These are phyloP conservation scores for Cylindrodendrum hubeiense DNA, from an alignment of 2,329 filamentous ascomycete genomes.

Conservation along the genomic window DNA sequence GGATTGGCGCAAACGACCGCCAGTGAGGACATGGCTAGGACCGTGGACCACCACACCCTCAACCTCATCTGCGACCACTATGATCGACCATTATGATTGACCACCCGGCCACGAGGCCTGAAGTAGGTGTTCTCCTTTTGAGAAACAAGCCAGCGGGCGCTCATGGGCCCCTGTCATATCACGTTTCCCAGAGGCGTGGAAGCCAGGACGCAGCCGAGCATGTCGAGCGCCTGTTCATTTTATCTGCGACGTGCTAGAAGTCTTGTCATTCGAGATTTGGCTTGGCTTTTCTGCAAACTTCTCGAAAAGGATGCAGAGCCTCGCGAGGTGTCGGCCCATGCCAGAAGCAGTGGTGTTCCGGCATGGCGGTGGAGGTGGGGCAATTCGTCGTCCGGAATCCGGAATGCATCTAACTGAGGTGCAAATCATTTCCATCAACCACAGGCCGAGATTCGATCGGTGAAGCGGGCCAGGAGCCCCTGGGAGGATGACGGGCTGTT, in stretches of 20 bases:
- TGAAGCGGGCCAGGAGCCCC: slow-evolving; percentile 35
- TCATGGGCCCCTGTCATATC: slow-evolving; percentile 24
- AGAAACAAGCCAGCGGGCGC: slow-evolving; percentile 32
- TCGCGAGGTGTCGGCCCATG: slow-evolving; percentile 24
- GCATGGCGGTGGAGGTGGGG: slow-evolving; percentile 25
- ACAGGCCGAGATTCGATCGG: slow-evolving; percentile 40
- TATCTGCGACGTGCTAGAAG: slow-evolving; percentile 41
- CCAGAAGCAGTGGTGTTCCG: slow-evolving; percentile 28
- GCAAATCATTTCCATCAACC: slow-evolving; percentile 45
- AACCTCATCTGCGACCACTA: not conserved
- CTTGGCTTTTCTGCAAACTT: slow-evolving; percentile 22
- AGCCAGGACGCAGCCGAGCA: slow-evolving; percentile 25
- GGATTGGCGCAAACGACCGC: slow-evolving; percentile 1
- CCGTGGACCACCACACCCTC: not conserved
- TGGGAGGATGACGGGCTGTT: slow-evolving; percentile 34
- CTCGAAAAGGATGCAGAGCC: slow-evolving; percentile 22
- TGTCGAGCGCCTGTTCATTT: slow-evolving; percentile 36
- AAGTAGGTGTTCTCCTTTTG: slow-evolving; percentile 29
- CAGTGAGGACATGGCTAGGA: not conserved
- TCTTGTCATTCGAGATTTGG: slow-evolving; percentile 28
- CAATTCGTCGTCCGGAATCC: slow-evolving; percentile 21
- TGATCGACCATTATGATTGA: slow-evolving; percentile 3
- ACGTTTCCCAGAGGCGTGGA: slow-evolving; percentile 26
- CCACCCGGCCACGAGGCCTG: not conserved
- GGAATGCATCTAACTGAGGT: slow-evolving; percentile 32